phyloP scores from a whole-genome alignment of 2,329 filamentous ascomycete species.

The Aureobasidium sp. region DNA sequence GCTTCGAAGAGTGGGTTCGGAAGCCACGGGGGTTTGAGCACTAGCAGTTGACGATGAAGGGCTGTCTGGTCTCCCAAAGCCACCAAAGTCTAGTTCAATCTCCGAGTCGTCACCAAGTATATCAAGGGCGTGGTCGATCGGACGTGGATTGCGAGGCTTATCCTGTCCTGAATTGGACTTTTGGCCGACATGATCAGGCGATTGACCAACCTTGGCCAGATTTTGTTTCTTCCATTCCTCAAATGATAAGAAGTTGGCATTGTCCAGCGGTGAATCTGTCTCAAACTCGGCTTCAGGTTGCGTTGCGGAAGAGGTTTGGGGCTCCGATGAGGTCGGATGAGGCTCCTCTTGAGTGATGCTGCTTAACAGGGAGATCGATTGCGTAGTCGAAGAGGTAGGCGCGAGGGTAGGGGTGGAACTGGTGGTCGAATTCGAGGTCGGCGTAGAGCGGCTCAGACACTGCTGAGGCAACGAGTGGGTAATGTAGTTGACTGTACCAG shows the following conservation, averaged over 20 bases:
- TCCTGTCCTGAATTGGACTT: slow-evolving; percentile 34
- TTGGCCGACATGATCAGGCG: slow-evolving; percentile 57
- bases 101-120: slow-evolving; percentile 81
- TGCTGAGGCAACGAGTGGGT: slow-evolving; percentile 70
- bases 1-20: slow-evolving; percentile 49
- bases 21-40: slow-evolving; percentile 1
- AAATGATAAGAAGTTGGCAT: slow-evolving; percentile 85
- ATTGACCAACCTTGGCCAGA: slow-evolving; percentile 76
- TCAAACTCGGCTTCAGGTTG: slow-evolving; percentile 44
- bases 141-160: slow-evolving; percentile 43
- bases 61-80: slow-evolving; percentile 43
- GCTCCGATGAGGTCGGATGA: not conserved
- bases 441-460: slow-evolving; percentile 54
- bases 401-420: slow-evolving; percentile 2
- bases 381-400: not conserved
- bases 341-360: not conserved
- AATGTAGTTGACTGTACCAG: slow-evolving; percentile 70
- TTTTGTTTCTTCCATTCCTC: slow-evolving; percentile 98
- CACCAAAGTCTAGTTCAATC: slow-evolving; percentile 66
- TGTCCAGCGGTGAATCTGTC: slow-evolving; percentile 60
- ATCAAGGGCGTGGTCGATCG: slow-evolving; percentile 63
- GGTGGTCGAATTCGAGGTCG: slow-evolving; percentile 5
- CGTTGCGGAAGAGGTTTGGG: slow-evolving; percentile 16
- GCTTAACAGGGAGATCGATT: not conserved
- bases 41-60: slow-evolving; percentile 2